Evolutionary conservation across 352 stramenopile genomes (phyloP).

Genomic region (Phytophthora cryptogea): DNA sequence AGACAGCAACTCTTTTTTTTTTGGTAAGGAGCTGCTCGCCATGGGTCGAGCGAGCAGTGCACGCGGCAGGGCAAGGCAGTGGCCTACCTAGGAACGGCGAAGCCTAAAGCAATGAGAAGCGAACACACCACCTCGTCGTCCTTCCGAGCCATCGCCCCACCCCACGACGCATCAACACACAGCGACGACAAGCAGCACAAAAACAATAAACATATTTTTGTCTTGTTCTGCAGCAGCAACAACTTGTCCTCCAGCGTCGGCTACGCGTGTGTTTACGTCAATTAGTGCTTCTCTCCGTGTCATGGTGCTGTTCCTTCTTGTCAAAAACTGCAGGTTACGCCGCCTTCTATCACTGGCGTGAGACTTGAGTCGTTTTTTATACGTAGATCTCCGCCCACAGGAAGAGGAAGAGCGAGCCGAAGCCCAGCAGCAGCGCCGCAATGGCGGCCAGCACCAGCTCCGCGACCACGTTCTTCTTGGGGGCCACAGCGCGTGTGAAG

Average conservation of each 20-base stretch:
- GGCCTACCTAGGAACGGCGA: slow-evolving; percentile 39
- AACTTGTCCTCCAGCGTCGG: background rate
- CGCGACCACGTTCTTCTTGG: slow-evolving; percentile 79
- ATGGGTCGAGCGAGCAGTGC: slow-evolving; percentile 18
- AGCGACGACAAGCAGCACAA: slow-evolving; percentile 24
- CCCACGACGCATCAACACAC: slow-evolving; percentile 25
- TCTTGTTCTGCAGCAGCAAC: slow-evolving; percentile 25
- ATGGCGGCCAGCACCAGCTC: slow-evolving; percentile 74
- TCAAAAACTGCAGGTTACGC: slow-evolving; percentile 22
- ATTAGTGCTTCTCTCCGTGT: background rate
- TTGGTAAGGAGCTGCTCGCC: slow-evolving; percentile 32
- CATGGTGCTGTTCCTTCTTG: slow-evolving; percentile 1
- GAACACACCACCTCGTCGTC: slow-evolving; percentile 27
- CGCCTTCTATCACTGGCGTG: slow-evolving; percentile 23
- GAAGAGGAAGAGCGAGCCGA: slow-evolving; percentile 86
- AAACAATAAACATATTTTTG: slow-evolving; percentile 44
- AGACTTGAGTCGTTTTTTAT: slow-evolving; percentile 37
- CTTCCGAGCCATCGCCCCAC: slow-evolving; percentile 18
- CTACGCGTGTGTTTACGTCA: slow-evolving; percentile 6
- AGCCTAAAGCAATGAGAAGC: slow-evolving; percentile 43
- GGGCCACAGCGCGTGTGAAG: slow-evolving; percentile 76
- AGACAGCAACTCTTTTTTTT: slow-evolving; percentile 34
- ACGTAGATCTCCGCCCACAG: slow-evolving; percentile 90
- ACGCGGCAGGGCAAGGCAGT: slow-evolving; percentile 20
- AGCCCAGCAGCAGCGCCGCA: slow-evolving; percentile 73